These are phyloP conservation scores for Cynanchum wilfordii DNA, from an alignment of 257 asterid species.

Conservation along the genomic window DNA sequence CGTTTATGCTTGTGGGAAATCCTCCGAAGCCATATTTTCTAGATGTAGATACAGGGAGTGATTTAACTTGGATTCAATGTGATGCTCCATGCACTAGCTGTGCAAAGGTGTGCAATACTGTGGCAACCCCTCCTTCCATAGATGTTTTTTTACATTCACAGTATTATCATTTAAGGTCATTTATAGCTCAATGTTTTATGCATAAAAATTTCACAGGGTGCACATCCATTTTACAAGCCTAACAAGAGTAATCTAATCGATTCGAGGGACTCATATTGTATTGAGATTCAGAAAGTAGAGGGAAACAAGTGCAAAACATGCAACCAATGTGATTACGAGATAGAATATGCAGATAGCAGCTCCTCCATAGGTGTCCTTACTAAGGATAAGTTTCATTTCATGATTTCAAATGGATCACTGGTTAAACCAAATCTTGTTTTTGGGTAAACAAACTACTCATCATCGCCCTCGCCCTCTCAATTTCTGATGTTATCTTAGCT, in stretches of 20 bases:
- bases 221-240: conserved; percentile 75
- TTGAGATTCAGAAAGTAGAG: conserved; percentile 42
- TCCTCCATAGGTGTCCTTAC: conserved; percentile 75
- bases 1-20: conserved; percentile 52
- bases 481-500: conserved; percentile 8
- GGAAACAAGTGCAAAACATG: conserved; percentile 34
- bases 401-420: conserved; percentile 53
- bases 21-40: conserved; percentile 82
- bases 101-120: conserved; percentile 46
- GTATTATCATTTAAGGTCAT: no score
- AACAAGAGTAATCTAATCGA: conserved; percentile 36
- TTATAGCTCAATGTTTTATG: no score
- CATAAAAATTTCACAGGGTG: conserved; percentile 46
- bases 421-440: conserved; percentile 46
- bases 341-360: conserved; percentile 75
- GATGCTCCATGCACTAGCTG: conserved; percentile 90
- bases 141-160: no score
- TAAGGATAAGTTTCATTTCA: conserved; percentile 51
- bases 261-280: conserved; percentile 50
- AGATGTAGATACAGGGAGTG: conserved; percentile 79
- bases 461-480: background rate
- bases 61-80: conserved; percentile 79
- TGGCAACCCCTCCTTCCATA: background rate
- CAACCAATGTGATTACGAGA: conserved; percentile 74
- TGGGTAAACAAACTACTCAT: conserved; percentile 36